These are phyloP conservation scores for Pholiota adiposa DNA, from an alignment of 1,284 basidiomycete species.

Conservation along the genomic window DNA sequence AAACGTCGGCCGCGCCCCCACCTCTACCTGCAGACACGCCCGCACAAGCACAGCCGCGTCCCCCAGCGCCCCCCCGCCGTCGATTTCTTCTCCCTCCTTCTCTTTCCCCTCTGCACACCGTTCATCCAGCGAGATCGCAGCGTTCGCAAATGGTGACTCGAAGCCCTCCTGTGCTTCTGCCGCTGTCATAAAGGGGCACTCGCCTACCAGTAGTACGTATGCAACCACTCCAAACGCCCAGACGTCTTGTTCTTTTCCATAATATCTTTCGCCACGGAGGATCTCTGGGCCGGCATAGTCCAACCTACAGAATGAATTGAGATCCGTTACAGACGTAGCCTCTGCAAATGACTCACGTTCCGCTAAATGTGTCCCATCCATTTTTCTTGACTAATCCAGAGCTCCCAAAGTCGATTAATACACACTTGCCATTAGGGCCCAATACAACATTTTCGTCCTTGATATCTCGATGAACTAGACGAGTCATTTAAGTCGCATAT, in stretches of 20 bases:
- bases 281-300: constrained; percentile 99
- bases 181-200: constrained; percentile 91
- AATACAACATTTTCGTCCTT: constrained; percentile 98
- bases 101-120: constrained; percentile 75
- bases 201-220: constrained; percentile 94
- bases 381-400: constrained; percentile 84
- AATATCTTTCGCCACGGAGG: constrained; percentile 90
- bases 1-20: constrained; percentile 78
- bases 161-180: constrained; percentile 84
- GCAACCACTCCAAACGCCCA: constrained; percentile 99
- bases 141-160: constrained; percentile 71
- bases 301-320: constrained; percentile 53
- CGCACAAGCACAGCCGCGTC: constrained; percentile 83
- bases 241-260: constrained; percentile 96
- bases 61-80: constrained; percentile 80
- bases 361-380: constrained; percentile 96
- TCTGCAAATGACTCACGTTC: constrained; percentile 68
- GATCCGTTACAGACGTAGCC: constrained; percentile 11
- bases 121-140: constrained; percentile 76
- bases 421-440: constrained; percentile 74
- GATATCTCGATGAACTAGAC: constrained; percentile 92
- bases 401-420: constrained; percentile 97
- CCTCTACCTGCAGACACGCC: constrained; percentile 79
- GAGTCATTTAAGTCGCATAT: constrained; percentile 10
- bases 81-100: constrained; percentile 69